These are phyloP conservation scores for Lentinula edodes DNA, from an alignment of 768 basidiomycete genomes.

Conservation along the genomic window DNA sequence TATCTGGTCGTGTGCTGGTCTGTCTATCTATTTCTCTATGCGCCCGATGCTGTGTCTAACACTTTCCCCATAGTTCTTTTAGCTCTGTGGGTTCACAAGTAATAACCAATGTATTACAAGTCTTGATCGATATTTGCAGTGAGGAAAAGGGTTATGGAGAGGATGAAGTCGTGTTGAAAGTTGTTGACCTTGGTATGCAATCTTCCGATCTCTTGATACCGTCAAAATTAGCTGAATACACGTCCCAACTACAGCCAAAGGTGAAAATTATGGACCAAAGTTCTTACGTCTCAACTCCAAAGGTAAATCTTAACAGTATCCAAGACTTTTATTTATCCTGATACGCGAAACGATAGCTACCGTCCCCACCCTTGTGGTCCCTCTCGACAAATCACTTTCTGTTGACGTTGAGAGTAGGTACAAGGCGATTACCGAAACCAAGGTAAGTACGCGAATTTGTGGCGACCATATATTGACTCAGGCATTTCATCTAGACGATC, in stretches of 20 bases:
- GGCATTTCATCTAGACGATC: constrained; percentile 44
- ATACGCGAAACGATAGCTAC: constrained; percentile 41
- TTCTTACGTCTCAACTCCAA: constrained; percentile 76
- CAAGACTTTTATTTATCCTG: not conserved
- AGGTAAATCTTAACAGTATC: constrained; percentile 33
- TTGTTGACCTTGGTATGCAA: constrained; percentile 54
- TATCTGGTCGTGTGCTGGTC: constrained; percentile 59
- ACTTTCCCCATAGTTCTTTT: constrained; percentile 36
- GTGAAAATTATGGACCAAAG: constrained; percentile 72
- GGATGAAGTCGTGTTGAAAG: constrained; percentile 67
- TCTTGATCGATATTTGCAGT: constrained; percentile 18
- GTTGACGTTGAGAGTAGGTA: constrained; percentile 73
- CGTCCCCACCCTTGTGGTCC: constrained; percentile 83
- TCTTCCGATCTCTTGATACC: not conserved
- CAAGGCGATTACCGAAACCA: constrained; percentile 72
- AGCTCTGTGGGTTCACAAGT: constrained; percentile 40
- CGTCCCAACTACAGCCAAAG: constrained; percentile 47
- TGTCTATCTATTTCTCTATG: constrained; percentile 12
- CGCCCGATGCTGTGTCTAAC: not conserved
- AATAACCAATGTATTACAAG: not conserved
- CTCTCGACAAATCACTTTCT: constrained; percentile 64
- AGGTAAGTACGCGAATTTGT: constrained; percentile 33
- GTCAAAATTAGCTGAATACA: not conserved
- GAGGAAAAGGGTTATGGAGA: constrained; percentile 80
- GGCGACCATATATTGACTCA: constrained; percentile 3